Percentiles rank a stretch among this genome's conserved stretches.
Evolutionary conservation across 768 basidiomycete species (phyloP).

Genomic region (Leccinum pellstonianum): DNA sequence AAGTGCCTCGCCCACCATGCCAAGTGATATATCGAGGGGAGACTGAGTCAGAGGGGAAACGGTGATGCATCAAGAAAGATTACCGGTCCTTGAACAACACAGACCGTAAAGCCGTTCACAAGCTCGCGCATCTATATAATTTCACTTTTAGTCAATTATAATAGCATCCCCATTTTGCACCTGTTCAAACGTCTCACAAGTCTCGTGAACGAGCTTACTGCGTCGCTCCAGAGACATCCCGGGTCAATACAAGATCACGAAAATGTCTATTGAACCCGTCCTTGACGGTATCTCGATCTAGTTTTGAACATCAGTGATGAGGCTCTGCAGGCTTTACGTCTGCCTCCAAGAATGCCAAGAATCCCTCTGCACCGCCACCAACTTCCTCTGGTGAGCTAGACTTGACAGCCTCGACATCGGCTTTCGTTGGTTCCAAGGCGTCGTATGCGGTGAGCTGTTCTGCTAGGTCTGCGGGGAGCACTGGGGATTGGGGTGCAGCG

Average conservation of each 20-base stretch:
- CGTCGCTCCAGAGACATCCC: not conserved
- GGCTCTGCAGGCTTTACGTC: constrained; percentile 67
- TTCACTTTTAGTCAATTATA: not conserved
- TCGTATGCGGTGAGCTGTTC: constrained; percentile 87
- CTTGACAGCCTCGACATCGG: constrained; percentile 42
- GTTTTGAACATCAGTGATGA: constrained; percentile 43
- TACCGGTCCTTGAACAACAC: not conserved
- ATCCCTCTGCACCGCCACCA: constrained; percentile 63
- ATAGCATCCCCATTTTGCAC: not conserved
- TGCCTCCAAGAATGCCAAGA: constrained; percentile 77
- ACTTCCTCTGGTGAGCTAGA: constrained; percentile 21
- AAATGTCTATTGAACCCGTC: constrained; percentile 19
- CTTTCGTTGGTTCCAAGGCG: constrained; percentile 64
- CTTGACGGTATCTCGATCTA: constrained; percentile 10
- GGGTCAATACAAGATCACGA: not conserved
- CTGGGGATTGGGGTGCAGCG: constrained; percentile 67
- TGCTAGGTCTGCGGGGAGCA: constrained; percentile 83
- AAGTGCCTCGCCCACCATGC: no score
- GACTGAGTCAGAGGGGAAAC: not conserved
- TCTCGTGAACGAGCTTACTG: not conserved
- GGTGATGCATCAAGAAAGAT: not conserved
- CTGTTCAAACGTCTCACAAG: not conserved
- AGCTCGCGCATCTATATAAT: not conserved
- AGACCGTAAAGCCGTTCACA: not conserved
- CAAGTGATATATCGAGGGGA: not conserved